Base-by-base conservation (phyloP, 257 asterid species). In the Solanum lycopersicoides region DNA sequence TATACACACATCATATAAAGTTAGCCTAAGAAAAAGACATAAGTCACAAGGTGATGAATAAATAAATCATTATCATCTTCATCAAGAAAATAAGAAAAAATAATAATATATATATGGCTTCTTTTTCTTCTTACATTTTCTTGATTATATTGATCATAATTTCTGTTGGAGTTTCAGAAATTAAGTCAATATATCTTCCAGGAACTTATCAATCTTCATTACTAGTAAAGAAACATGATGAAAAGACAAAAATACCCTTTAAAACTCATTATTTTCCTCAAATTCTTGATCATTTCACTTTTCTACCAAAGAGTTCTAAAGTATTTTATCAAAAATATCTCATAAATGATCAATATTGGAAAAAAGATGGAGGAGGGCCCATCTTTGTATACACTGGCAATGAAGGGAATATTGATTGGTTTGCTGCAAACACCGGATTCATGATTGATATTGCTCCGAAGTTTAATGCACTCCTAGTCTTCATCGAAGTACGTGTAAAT, bases 321-420 rank as follows among this genome's bases (percentile, higher is more conserved):
- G 87, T 90, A 18, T 95, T 95, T 91, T 88, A 92, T 71, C 97
- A 94, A 86, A 95, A 95, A 83, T 94, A 95, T 72, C 98, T 95
- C 7, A 91, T 94, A 84, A 94, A 94, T 89, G 91, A 89, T 56
- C 74, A 92, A 50, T 88, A 87, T 83, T 95, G 98, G 98, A 69
- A 88, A 9, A 92, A 89, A 69, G 28, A 72, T 7, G 45, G 79
- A 8, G 96, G 96, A 84, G 93, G 82, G 59, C 95, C 97, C 23
- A 92, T 95, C 1, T 94, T 95, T 91, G 97, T 95, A 8, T 95
- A 93, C 91, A 92, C 98, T 12, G 97, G 97, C 14, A 95, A 95
- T 87, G 98, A 95, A 94, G 97, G 97, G 42, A 95, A 94, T 25
- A 94, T 95, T 89, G 97, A 93, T 56, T 95, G 96, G 98, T 95